Percentiles rank a stretch among this genome's conserved stretches.
phyloP scores from a whole-genome alignment of 2,329 filamentous ascomycete genomes.

The Penicillium sp. region DNA sequence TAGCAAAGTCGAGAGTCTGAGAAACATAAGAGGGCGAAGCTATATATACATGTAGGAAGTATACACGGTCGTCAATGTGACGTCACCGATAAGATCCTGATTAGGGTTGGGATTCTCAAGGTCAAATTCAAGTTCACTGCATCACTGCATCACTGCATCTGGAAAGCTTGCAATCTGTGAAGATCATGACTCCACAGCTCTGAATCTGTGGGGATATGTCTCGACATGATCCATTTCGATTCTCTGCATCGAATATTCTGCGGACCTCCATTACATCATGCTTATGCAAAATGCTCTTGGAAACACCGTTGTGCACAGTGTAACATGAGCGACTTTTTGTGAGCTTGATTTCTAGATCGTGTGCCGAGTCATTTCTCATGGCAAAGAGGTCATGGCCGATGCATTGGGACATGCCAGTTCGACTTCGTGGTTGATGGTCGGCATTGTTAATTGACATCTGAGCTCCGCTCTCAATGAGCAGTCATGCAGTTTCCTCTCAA shows the following conservation, averaged over 20 bases:
- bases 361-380: neutral
- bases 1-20: neutral
- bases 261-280: neutral
- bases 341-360: neutral
- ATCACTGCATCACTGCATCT: neutral
- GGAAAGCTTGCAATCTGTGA: neutral
- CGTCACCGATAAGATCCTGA: constrained; percentile 24
- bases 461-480: neutral
- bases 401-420: neutral
- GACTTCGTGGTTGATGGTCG: neutral
- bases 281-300: neutral
- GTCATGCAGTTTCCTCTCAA: neutral
- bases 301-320: too few relatives aligned
- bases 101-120: neutral
- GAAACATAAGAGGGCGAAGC: neutral
- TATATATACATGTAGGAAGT: constrained; percentile 15
- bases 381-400: fast-evolving
- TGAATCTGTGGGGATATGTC: neutral
- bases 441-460: neutral
- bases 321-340: neutral
- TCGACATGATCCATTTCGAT: neutral
- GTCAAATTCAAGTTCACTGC: neutral
- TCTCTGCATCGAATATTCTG: neutral
- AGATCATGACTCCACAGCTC: neutral
- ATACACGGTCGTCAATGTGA: constrained; percentile 23